These are phyloP conservation scores for Dentipellis fragilis DNA, from an alignment of 768 basidiomycete species.

Conservation along the genomic window DNA sequence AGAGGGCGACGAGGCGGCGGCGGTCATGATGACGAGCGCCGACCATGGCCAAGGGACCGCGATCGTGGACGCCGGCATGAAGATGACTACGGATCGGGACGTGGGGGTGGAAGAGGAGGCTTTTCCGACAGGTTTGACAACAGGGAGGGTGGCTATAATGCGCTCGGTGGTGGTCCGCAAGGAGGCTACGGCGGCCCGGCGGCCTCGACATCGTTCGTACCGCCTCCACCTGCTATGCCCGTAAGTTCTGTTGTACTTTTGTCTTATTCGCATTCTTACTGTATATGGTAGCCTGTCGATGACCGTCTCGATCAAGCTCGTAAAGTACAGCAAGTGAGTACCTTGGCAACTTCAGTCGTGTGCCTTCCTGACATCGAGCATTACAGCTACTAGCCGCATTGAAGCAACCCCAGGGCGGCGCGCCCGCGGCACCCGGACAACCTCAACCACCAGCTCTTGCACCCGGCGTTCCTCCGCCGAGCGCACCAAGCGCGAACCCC, in stretches of 20 bases:
- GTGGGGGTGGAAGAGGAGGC: conserved; percentile 27
- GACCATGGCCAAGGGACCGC: conserved; percentile 3
- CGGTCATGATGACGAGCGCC: conserved; percentile 6
- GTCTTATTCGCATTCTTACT: background rate
- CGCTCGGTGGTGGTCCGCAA: conserved; percentile 10
- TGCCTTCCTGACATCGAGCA: background rate
- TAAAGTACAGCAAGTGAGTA: conserved; percentile 63
- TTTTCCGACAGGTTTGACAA: conserved; percentile 22
- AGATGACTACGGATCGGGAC: conserved; percentile 9
- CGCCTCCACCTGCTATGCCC: conserved; percentile 17
- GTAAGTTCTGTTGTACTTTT: conserved; percentile 18
- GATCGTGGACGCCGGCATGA: conserved; percentile 12
- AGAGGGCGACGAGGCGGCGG: conserved; percentile 12
- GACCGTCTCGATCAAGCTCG: conserved; percentile 84
- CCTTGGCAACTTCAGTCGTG: background rate
- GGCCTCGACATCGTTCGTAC: conserved; percentile 20
- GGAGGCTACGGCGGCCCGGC: conserved; percentile 18
- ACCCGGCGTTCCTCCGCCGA: conserved; percentile 18
- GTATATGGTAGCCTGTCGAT: conserved; percentile 37
- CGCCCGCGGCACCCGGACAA: conserved; percentile 24
- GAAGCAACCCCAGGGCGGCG: conserved; percentile 51
- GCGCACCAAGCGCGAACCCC: conserved; percentile 10
- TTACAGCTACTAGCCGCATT: conserved; percentile 61
- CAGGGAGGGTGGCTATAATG: conserved; percentile 16
- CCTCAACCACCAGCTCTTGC: conserved; percentile 15